Percentiles rank a stretch among this genome's conserved stretches.
Evolutionary conservation across 805 yeast genomes (phyloP).

Genomic region (Wickerhamiella sergipiensis): DNA sequence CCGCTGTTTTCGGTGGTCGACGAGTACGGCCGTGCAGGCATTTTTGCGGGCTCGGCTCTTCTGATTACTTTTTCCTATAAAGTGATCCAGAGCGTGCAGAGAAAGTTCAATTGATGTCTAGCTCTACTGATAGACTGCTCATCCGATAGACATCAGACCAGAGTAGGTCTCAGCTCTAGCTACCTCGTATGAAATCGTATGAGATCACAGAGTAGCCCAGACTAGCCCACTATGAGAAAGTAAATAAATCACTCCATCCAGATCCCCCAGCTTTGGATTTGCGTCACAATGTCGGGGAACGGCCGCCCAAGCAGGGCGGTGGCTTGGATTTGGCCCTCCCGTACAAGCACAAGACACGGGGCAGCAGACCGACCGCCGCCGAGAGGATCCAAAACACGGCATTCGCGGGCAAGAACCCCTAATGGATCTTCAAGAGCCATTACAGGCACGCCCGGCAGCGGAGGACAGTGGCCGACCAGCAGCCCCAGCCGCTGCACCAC

Average conservation of each 20-base stretch:
- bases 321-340: slow-evolving; percentile 15
- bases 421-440: slow-evolving; percentile 15
- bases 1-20: slow-evolving; percentile 20
- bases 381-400: slow-evolving; percentile 22
- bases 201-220: too few relatives aligned
- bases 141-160: not conserved
- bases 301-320: slow-evolving; percentile 15
- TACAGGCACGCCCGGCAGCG: not conserved
- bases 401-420: slow-evolving; percentile 19
- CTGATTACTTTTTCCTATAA: slow-evolving; percentile 13
- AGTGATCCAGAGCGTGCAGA: slow-evolving; percentile 16
- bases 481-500: slow-evolving; percentile 6
- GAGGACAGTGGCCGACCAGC: slow-evolving; percentile 7
- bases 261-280: not conserved
- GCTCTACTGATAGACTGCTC: not conserved
- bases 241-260: not conserved
- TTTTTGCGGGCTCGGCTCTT: slow-evolving; percentile 16
- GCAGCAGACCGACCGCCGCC: slow-evolving; percentile 22
- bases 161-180: too few relatives aligned
- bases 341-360: slow-evolving; percentile 21
- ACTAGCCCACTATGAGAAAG: too few relatives aligned
- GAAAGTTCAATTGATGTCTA: not conserved
- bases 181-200: too few relatives aligned
- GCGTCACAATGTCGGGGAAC: slow-evolving; percentile 2
- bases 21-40: slow-evolving; percentile 11